phyloP scores from a whole-genome alignment of 108 stramenopile species.

The Mediolabrus comicus region DNA sequence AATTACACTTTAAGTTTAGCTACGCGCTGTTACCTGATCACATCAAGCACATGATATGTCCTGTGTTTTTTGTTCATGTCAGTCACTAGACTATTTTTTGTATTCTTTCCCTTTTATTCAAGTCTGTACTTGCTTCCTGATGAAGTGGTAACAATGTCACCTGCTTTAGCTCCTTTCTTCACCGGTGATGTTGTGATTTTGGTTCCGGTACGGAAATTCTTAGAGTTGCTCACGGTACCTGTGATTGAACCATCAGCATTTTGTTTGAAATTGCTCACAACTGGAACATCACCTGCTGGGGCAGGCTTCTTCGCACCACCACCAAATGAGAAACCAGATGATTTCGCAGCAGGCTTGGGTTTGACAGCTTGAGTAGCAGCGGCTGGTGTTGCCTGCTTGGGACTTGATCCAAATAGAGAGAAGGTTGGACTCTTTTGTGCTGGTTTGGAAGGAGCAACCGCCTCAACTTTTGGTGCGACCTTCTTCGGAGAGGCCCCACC shows the following conservation, averaged over 20 bases:
- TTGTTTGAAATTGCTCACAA: slow-evolving; percentile 72
- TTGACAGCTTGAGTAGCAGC: neutral
- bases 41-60: neutral
- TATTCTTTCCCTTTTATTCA: slow-evolving; percentile 34
- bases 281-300: slow-evolving; percentile 59
- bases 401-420: slow-evolving; percentile 19
- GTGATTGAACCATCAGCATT: slow-evolving; percentile 81
- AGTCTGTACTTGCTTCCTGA: slow-evolving; percentile 84
- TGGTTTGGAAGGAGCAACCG: neutral
- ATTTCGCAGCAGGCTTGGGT: neutral
- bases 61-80: no score
- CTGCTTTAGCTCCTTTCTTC: slow-evolving; percentile 66
- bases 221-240: slow-evolving; percentile 72
- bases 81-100: no score
- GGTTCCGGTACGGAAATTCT: slow-evolving; percentile 69
- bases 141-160: slow-evolving; percentile 68
- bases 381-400: slow-evolving; percentile 21
- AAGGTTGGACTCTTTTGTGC: slow-evolving; percentile 19
- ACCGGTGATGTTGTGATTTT: slow-evolving; percentile 88
- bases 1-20: neutral
- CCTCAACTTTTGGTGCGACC: slow-evolving; percentile 2
- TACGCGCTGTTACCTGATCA: neutral
- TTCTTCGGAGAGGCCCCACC: slow-evolving; percentile 28
- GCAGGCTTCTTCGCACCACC: slow-evolving; percentile 15
- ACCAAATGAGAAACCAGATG: neutral